Evolutionary conservation across 2,329 filamentous ascomycete species (phyloP), one percentile per base, ranked within the genome.

Genomic region (Boeremia exigua): DNA sequence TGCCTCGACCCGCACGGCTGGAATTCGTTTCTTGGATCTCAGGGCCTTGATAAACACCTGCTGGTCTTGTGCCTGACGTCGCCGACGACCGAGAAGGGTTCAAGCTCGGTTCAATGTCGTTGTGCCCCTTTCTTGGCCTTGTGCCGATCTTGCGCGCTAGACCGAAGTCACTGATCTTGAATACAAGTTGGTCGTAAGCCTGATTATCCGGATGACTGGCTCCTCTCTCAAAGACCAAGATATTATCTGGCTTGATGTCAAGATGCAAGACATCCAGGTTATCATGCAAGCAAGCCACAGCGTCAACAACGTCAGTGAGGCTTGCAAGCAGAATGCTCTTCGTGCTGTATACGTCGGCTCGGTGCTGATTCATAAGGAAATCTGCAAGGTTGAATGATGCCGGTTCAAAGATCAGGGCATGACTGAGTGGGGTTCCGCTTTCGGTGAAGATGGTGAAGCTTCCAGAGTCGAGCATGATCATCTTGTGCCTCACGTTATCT

Each of bases 221-320:
- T 10, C 27, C 27, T 15, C 17, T 46, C 17, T 53, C 42, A 7
- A 47, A 53, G 2, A 53, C 29, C 15, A 53, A 6, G 17, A 53
- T 53, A n/a, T 53, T 53, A 12, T 47, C 49, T 2, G 40, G 42
- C 28, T 53, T 53, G 19, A 53, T 47, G 28, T 53, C 42, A 6
- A 53, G 36, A 40, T 53, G 49, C 11, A 53, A 15, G 4, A n/a
- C 19, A 3, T 36, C 19, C 15, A 53, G 6, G 6, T 34, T 47
- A 3, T 53, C 38, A 17, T 53, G 49, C 15, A 53, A 42, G 36
- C 10, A 46, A 14, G 27, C 49, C 3, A 53, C 8, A 1, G 49
- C 49, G 15, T 53, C 34, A 15, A 53, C 42, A 10, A 53, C n/a
- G 25, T 53, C 49, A 7, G 38, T 42, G 7, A 39, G 15, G 4